Base-by-base conservation (phyloP, 257 asterid species). In the Eustoma russellianum region DNA sequence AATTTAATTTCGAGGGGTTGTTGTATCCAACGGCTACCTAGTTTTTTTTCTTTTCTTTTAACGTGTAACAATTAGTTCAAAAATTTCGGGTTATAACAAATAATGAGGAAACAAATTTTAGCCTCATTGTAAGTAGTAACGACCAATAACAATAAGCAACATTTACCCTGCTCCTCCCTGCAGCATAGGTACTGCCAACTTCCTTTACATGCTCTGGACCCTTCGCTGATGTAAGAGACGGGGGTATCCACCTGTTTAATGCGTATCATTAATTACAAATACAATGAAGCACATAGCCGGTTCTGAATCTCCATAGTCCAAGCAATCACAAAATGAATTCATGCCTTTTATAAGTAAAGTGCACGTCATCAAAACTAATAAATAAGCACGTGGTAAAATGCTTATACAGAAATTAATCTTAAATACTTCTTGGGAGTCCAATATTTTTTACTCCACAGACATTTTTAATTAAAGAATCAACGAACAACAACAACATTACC, bases 181-280 rank as follows among this genome's bases (percentile, higher is more conserved):
- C 97, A 62, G 97, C 97, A 75, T 77, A 83, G 53, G 97, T 89
- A 70, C 70, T 79, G 38, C 82, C 97, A 66, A 79, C 77, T 65
- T 85, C 95, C 77, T 85, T 89, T 61, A 83, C 95, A 57, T 63
- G 80, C 50, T 89, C 95, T 17, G 66, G 65, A 69, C 70, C 77
- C 69, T 83, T 85, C 16, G 67, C 67, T 46, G 75, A 71, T 53
- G 94, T 94, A 60, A 89, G 73, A 70, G 89, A 68, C 57, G 97
- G 97, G 9, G 97, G 97, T 56, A 86, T 71, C 97, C 97, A 89
- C 72, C 97, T 87, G 64, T 34, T 67, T 48, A 74, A 71, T 61
- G 74, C 7, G 43, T 7, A 38, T 8, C 9, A 38, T 38, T 5
- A 11, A 38, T 38, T 11, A 38, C 43, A 38, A 38, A 4, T 38